Percentiles rank a stretch among this genome's conserved stretches.
Conservation (phyloP, 176 grass and related monocot species). For the Zoysia japonica region DNA sequence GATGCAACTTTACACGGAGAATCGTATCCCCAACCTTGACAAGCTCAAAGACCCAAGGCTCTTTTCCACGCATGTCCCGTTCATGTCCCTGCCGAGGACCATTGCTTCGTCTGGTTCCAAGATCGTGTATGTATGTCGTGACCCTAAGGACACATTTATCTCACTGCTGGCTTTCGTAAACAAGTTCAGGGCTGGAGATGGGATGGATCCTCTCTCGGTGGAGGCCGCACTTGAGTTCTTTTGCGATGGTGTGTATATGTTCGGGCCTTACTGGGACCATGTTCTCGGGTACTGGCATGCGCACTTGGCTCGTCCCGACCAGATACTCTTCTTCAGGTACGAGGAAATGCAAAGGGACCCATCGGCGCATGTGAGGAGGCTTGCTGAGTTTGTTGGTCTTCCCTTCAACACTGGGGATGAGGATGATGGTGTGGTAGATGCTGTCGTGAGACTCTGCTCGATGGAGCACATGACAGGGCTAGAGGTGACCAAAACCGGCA, state of each 20-base stretch:
- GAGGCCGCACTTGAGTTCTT: not conserved
- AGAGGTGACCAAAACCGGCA: slow-evolving; percentile 9
- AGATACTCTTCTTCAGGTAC: slow-evolving; percentile 45
- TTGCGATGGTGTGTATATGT: not conserved
- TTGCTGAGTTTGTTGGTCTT: not conserved
- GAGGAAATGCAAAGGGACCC: slow-evolving; percentile 16
- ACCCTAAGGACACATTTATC: slow-evolving; percentile 35
- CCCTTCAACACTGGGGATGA: slow-evolving; percentile 12
- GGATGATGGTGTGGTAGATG: not conserved
- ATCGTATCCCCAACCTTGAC: not conserved
- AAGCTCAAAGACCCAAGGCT: slow-evolving; percentile 32
- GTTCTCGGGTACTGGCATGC: slow-evolving; percentile 36
- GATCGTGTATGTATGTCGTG: slow-evolving; percentile 31
- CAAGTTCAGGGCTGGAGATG: not conserved
- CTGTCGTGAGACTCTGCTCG: slow-evolving; percentile 29
- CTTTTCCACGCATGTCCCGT: slow-evolving; percentile 40
- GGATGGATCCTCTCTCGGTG: not conserved
- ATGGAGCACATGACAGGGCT: slow-evolving; percentile 30
- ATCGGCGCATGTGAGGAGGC: not conserved
- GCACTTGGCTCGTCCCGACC: not conserved
- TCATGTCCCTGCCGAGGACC: slow-evolving; percentile 12
- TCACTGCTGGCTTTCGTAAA: not conserved
- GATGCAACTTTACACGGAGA: too few relatives aligned
- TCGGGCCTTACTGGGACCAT: slow-evolving; percentile 34
- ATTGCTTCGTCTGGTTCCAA: not conserved